Percentiles rank a stretch among this genome's conserved stretches.
These are phyloP conservation scores for Penicillium salamii DNA, from an alignment of 495 filamentous ascomycete genomes.

Conservation along the genomic window DNA sequence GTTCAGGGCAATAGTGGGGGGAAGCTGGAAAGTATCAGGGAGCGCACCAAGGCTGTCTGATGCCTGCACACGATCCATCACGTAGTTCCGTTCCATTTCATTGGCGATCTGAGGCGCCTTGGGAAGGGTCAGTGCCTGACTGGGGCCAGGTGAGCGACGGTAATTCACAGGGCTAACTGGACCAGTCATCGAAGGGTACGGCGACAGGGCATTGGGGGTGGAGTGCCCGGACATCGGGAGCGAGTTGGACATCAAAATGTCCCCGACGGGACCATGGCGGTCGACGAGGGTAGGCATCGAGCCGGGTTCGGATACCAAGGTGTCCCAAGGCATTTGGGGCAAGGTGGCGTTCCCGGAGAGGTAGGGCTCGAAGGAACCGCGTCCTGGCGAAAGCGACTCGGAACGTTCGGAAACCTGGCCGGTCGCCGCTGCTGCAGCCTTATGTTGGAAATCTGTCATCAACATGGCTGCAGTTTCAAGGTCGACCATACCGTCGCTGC, in stretches of 20 bases:
- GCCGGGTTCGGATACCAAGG: slow-evolving; percentile 67
- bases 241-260: slow-evolving; percentile 65
- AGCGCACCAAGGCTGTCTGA: slow-evolving; percentile 79
- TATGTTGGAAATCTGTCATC: slow-evolving; percentile 97
- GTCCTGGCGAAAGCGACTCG: slow-evolving; percentile 69
- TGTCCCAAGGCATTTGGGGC: slow-evolving; percentile 88
- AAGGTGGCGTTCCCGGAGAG: slow-evolving; percentile 73
- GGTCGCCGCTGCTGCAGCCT: slow-evolving; percentile 82
- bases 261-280: slow-evolving; percentile 54
- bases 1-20: slow-evolving; percentile 73
- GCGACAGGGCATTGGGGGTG: slow-evolving; percentile 79
- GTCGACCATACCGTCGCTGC: slow-evolving; percentile 92
- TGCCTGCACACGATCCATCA: slow-evolving; percentile 79
- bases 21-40: slow-evolving; percentile 84
- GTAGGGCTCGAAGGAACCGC: slow-evolving; percentile 65
- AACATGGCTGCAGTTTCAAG: slow-evolving; percentile 98
- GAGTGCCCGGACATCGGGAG: slow-evolving; percentile 66
- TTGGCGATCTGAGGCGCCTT: slow-evolving; percentile 62
- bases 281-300: slow-evolving; percentile 66
- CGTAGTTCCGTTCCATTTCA: slow-evolving; percentile 77
- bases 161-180: slow-evolving; percentile 71
- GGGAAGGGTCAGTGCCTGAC: slow-evolving; percentile 61
- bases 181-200: slow-evolving; percentile 70
- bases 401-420: slow-evolving; percentile 69
- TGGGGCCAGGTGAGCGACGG: slow-evolving; percentile 62